Conservation (phyloP, 2,329 filamentous ascomycete species). For the Colletotrichum cereale region DNA sequence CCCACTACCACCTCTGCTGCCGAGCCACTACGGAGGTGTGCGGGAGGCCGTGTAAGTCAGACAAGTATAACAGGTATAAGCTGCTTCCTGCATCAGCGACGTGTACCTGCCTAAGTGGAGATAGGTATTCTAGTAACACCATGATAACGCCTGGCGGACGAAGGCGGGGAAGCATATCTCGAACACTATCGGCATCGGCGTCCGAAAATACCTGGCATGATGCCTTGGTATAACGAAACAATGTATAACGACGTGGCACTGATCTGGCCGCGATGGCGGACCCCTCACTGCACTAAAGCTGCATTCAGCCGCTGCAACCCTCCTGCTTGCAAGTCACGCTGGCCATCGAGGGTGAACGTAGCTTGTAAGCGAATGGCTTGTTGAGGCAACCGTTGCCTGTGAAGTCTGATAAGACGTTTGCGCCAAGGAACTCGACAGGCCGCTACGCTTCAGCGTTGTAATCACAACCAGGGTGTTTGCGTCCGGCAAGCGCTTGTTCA, state of each 20-base stretch:
- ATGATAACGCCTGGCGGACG: background rate
- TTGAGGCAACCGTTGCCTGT: background rate
- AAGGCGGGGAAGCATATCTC: background rate
- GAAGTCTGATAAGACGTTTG: background rate
- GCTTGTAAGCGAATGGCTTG: background rate
- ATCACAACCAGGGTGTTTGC: background rate
- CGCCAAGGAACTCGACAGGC: background rate
- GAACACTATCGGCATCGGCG: too few relatives aligned
- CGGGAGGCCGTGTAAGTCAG: too few relatives aligned
- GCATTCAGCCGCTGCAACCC: background rate
- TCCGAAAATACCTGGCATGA: background rate
- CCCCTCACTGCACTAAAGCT: background rate
- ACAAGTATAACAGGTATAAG: too few relatives aligned
- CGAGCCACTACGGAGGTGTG: too few relatives aligned
- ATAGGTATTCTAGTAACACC: too few relatives aligned
- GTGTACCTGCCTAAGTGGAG: too few relatives aligned
- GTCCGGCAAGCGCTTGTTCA: background rate
- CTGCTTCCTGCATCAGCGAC: too few relatives aligned
- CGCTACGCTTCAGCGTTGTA: slow-evolving; percentile 1
- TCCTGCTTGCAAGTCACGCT: background rate
- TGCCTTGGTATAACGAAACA: background rate
- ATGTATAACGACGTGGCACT: background rate
- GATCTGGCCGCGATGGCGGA: background rate
- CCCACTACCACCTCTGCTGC: too few relatives aligned
- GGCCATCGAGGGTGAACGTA: background rate